phyloP scores from a whole-genome alignment of 768 basidiomycete genomes.

The Coprinopsis cinerea region DNA sequence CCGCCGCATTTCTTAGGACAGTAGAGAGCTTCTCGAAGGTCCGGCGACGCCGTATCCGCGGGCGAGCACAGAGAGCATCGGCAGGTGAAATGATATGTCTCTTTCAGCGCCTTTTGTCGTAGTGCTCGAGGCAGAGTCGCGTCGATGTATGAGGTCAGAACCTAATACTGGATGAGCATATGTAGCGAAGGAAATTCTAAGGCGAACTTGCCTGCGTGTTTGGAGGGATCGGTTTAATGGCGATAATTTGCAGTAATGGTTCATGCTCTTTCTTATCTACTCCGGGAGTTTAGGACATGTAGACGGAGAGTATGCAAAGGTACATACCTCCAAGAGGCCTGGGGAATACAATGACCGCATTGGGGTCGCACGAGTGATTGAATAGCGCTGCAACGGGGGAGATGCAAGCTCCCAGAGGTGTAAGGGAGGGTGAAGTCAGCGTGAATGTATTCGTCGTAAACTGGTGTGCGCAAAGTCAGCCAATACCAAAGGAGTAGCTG shows the following conservation, averaged over 20 bases:
- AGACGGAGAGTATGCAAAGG: neutral
- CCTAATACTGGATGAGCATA: conserved; percentile 31
- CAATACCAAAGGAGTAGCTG: neutral
- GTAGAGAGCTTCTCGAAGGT: conserved; percentile 62
- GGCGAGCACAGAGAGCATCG: conserved; percentile 52
- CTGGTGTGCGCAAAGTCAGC: conserved; percentile 30
- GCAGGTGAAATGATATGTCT: conserved; percentile 80
- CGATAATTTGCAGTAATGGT: conserved; percentile 67
- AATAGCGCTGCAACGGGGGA: conserved; percentile 75
- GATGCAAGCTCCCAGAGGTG: conserved; percentile 79
- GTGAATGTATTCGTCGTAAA: conserved; percentile 92
- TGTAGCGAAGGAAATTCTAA: neutral
- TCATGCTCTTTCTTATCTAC: conserved; percentile 31
- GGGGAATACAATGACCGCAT: conserved; percentile 91
- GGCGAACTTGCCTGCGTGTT: conserved; percentile 60
- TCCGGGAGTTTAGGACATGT: neutral
- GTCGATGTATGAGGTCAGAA: conserved; percentile 83
- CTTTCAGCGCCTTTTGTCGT: conserved; percentile 52
- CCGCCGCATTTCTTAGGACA: conserved; percentile 72
- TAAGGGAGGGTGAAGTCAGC: conserved; percentile 68
- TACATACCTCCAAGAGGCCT: conserved; percentile 27
- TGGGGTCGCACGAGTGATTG: conserved; percentile 87
- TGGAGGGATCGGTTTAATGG: conserved; percentile 53
- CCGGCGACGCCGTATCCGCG: conserved; percentile 21
- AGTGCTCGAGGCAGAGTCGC: conserved; percentile 57